Conservation (phyloP, 2,329 filamentous ascomycete genomes). For the Beauveria medogensis region DNA sequence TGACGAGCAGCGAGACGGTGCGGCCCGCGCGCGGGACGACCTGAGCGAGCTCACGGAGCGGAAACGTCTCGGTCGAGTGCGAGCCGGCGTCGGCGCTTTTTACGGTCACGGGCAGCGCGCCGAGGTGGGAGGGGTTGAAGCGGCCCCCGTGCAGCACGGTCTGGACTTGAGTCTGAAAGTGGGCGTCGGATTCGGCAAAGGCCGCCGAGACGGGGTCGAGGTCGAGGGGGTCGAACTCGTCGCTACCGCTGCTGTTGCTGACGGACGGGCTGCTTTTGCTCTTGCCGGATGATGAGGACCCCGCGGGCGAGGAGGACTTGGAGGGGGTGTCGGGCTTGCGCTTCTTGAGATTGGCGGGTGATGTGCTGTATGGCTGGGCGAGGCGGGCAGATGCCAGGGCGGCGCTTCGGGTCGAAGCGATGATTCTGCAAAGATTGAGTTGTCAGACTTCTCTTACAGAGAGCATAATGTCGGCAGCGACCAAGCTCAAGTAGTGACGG, state of each 20-base stretch:
- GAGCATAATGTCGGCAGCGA: not conserved
- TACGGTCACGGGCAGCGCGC: slow-evolving; percentile 34
- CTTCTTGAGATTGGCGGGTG: slow-evolving; percentile 28
- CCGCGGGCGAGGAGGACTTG: slow-evolving; percentile 13
- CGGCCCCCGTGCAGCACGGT: slow-evolving; percentile 36
- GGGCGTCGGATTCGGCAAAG: slow-evolving; percentile 31
- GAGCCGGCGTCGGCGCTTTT: slow-evolving; percentile 19
- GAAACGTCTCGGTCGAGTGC: slow-evolving; percentile 24
- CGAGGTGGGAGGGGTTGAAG: slow-evolving; percentile 44
- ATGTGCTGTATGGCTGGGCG: slow-evolving; percentile 24
- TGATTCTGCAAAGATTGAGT: not conserved
- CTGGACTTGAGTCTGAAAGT: slow-evolving; percentile 36
- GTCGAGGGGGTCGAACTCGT: slow-evolving; percentile 37
- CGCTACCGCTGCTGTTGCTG: slow-evolving; percentile 23
- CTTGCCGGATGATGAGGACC: slow-evolving; percentile 8
- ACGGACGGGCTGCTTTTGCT: slow-evolving; percentile 11
- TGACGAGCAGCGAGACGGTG: slow-evolving; percentile 33
- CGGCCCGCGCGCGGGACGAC: slow-evolving; percentile 39
- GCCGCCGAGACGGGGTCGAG: slow-evolving; percentile 40
- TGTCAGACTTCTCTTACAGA: not conserved
- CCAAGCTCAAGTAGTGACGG: too few species aligned
- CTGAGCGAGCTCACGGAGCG: slow-evolving; percentile 48
- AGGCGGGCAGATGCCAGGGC: not conserved
- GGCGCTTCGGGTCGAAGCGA: not conserved
- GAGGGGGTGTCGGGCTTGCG: slow-evolving; percentile 22